Base-by-base conservation (phyloP, 345 rosid genomes). In the Brassica juncea region DNA sequence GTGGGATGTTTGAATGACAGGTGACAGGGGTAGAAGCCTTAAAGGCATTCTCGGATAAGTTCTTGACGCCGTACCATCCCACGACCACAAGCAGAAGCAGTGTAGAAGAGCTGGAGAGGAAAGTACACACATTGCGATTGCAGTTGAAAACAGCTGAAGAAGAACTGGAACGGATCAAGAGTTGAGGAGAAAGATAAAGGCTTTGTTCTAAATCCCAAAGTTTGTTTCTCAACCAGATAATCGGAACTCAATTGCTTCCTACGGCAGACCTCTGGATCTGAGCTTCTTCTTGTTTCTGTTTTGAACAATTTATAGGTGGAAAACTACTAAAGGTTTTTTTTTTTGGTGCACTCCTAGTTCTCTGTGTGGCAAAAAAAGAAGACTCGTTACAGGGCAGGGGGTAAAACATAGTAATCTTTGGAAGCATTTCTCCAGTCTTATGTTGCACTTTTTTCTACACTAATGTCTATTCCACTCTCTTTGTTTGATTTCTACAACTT, bases 11-110 rank as follows among this genome's bases (percentile, higher is more conserved):
- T 68, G 71, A 54, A 55, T 83, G 10, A 82, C 68, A 95, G 99
- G 98, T 95, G 42, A 95, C 99, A 35, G 98, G 98, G 54, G 91
- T 91, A n/a, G 93, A 90, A 82, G 92, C 98, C 74, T 88, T 96
- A 49, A 88, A 89, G 76, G 85, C 85, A 8, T 90, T 96, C 79
- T 96, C 99, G 27, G 73, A 32, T 37, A 86, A 82, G 66, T 93
- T 96, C 82, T 37, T 88, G 73, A 67, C 85, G 4, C 92, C 94
- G 0, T 90, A 90, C 83, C 84, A 88, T 74, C 88, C 98, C 44
- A 54, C 86, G 15, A 19, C 19, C 0, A 63, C 70, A 5, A 31
- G 71, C 55, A 80, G 73, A 77, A 85, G 79, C 66, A 76, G 87
- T 7, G 85, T 84, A 35, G 97, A 92, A 84, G 88, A 77, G 32